Percentiles rank a stretch among this genome's conserved stretches.
Conservation (phyloP, 2,329 filamentous ascomycete species). For the Pseudophaeomoniella oleicola region DNA sequence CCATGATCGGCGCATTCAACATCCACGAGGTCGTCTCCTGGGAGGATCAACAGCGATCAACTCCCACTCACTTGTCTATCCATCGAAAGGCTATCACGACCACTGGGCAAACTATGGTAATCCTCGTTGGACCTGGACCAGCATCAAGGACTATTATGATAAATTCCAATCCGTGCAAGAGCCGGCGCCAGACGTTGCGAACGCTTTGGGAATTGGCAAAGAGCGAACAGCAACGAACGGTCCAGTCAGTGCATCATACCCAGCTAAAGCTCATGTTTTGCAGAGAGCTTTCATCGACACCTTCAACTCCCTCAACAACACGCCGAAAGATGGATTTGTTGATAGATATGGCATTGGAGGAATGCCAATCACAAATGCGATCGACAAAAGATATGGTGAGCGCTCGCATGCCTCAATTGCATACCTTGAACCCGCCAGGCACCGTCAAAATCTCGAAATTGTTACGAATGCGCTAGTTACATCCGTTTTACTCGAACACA, state of each 20-base stretch:
- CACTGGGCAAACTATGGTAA: not conserved
- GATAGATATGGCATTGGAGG: slow-evolving; percentile 9
- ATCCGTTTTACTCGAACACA: slow-evolving; percentile 8
- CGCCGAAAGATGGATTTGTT: no score
- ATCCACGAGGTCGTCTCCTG: not conserved
- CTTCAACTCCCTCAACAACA: slow-evolving; percentile 9
- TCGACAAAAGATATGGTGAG: no score
- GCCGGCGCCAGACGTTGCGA: slow-evolving; percentile 1
- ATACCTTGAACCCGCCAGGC: slow-evolving; percentile 20
- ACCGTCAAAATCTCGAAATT: slow-evolving; percentile 30
- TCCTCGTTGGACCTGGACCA: not conserved
- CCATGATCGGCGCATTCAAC: not conserved
- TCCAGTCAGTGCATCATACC: slow-evolving; percentile 9
- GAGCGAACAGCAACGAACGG: no score
- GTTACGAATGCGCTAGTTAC: slow-evolving; percentile 28
- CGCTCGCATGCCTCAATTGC: slow-evolving; percentile 26
- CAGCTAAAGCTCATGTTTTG: slow-evolving; percentile 3
- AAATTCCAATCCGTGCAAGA: not conserved
- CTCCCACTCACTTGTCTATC: not conserved
- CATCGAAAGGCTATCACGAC: not conserved
- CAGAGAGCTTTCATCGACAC: slow-evolving; percentile 13
- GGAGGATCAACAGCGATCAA: not conserved
- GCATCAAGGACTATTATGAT: not conserved
- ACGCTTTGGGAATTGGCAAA: slow-evolving; percentile 7
- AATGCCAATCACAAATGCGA: slow-evolving; percentile 17